Percentiles rank a stretch among this genome's conserved stretches.
Evolutionary conservation across 108 stramenopile species (phyloP).

Genomic region (Pseudonitzschia pungens): DNA sequence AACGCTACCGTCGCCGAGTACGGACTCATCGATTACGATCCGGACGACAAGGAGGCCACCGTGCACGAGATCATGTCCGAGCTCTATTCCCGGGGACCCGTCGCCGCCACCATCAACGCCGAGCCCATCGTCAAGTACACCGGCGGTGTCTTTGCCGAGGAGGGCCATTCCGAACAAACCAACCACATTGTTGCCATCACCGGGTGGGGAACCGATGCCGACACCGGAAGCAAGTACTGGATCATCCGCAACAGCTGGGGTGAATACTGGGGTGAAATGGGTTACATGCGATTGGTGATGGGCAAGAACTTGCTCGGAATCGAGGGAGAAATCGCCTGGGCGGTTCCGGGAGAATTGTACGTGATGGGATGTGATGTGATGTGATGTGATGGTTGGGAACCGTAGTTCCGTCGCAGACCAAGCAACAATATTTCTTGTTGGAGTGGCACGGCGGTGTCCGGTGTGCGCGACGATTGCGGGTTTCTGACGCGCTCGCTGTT

Average conservation of each 20-base stretch:
- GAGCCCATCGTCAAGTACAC: constrained; percentile 71
- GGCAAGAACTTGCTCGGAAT: constrained; percentile 87
- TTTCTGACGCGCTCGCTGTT: no score
- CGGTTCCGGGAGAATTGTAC: constrained; percentile 50
- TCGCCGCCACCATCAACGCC: constrained; percentile 87
- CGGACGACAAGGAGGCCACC: constrained; percentile 40
- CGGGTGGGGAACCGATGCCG: constrained; percentile 90
- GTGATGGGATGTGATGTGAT: no score
- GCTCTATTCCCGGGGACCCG: constrained; percentile 89
- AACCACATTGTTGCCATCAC: constrained; percentile 93
- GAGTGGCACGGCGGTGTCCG: no score
- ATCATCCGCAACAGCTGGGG: constrained; percentile 86
- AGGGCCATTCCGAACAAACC: constrained; percentile 41
- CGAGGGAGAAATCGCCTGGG: constrained; percentile 82
- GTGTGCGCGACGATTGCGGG: no score
- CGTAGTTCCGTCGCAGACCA: no score
- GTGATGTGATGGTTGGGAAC: no score
- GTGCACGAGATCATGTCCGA: constrained; percentile 73
- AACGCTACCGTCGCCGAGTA: constrained; percentile 92
- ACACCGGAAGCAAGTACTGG: constrained; percentile 74
- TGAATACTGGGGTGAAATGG: constrained; percentile 48
- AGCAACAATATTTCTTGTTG: no score
- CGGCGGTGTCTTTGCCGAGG: constrained; percentile 65
- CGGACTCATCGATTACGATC: constrained; percentile 71
- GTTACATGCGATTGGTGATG: constrained; percentile 61